phyloP scores from a whole-genome alignment of 192 early-diverging fungal species.

The Linnemannia hyalina region DNA sequence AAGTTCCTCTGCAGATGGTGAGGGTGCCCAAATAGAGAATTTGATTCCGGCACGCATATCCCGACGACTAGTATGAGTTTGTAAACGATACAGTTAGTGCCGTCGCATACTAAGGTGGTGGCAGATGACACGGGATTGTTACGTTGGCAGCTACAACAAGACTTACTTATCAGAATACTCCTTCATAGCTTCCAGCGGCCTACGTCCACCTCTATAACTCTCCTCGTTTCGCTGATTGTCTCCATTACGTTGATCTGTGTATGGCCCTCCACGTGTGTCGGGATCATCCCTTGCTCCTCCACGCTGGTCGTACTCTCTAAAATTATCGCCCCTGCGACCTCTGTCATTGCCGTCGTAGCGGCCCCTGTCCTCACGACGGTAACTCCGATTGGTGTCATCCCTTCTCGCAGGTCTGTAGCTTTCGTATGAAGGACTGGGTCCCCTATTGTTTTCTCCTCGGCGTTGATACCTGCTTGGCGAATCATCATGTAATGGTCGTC shows the following conservation, averaged over 20 bases:
- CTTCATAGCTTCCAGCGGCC: constrained; percentile 20
- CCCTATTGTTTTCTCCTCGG: constrained; percentile 1
- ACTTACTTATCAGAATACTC: constrained; percentile 38
- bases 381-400: background rate
- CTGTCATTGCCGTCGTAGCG: background rate
- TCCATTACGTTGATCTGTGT: constrained; percentile 13
- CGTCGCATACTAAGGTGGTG: background rate
- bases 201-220: constrained; percentile 33
- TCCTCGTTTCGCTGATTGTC: constrained; percentile 16
- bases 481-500: background rate
- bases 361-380: constrained; percentile 1
- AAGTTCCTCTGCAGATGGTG: constrained; percentile 67
- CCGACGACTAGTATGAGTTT: constrained; percentile 42
- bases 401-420: constrained; percentile 7
- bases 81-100: background rate
- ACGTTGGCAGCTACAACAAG: background rate
- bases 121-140: background rate
- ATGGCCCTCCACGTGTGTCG: background rate
- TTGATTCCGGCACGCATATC: constrained; percentile 55
- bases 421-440: constrained; percentile 34
- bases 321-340: background rate
- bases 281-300: background rate
- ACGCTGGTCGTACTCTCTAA: constrained; percentile 6
- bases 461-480: background rate
- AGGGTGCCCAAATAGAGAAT: constrained; percentile 69